Conservation (phyloP, 2,329 filamentous ascomycete genomes). For the Nothophoma quercina region DNA sequence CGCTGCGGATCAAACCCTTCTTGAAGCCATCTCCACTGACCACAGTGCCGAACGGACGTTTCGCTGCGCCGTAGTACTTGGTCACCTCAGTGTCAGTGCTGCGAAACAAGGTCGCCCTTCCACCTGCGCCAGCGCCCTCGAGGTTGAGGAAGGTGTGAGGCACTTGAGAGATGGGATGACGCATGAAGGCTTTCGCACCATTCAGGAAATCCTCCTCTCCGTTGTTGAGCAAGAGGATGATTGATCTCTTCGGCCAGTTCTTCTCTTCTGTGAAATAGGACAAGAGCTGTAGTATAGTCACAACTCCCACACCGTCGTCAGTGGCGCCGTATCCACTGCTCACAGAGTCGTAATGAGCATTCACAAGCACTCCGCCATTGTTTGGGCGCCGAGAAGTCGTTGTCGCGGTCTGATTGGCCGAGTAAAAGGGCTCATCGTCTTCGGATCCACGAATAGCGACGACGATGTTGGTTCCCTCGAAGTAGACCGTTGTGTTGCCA, state of each 20-base stretch:
- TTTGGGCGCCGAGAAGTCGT: slow-evolving; percentile 53
- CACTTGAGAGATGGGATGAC: slow-evolving; percentile 80
- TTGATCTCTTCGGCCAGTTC: slow-evolving; percentile 77
- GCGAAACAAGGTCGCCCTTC: slow-evolving; percentile 85
- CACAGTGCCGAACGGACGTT: slow-evolving; percentile 83
- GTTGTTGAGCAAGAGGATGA: slow-evolving; percentile 91
- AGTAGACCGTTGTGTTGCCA: slow-evolving; percentile 70
- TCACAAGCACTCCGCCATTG: slow-evolving; percentile 84
- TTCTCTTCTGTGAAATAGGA: slow-evolving; percentile 78
- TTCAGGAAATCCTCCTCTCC: slow-evolving; percentile 93
- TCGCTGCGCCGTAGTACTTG: slow-evolving; percentile 73
- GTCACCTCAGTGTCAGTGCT: slow-evolving; percentile 88
- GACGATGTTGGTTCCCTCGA: slow-evolving; percentile 91
- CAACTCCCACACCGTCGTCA: slow-evolving; percentile 89
- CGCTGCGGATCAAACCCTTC: slow-evolving; percentile 77
- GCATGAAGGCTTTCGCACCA: slow-evolving; percentile 83
- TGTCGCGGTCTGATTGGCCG: slow-evolving; percentile 60
- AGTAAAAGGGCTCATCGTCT: slow-evolving; percentile 70
- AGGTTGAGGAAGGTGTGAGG: slow-evolving; percentile 91
- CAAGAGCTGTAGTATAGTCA: slow-evolving; percentile 85
- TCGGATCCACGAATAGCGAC: slow-evolving; percentile 87
- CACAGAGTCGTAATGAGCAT: slow-evolving; percentile 94
- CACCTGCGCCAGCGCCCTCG: slow-evolving; percentile 92
- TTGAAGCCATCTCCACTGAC: slow-evolving; percentile 86
- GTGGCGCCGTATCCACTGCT: slow-evolving; percentile 92